Base-by-base conservation (phyloP, 2,329 filamentous ascomycete species). In the Ophiostoma ulmi region DNA sequence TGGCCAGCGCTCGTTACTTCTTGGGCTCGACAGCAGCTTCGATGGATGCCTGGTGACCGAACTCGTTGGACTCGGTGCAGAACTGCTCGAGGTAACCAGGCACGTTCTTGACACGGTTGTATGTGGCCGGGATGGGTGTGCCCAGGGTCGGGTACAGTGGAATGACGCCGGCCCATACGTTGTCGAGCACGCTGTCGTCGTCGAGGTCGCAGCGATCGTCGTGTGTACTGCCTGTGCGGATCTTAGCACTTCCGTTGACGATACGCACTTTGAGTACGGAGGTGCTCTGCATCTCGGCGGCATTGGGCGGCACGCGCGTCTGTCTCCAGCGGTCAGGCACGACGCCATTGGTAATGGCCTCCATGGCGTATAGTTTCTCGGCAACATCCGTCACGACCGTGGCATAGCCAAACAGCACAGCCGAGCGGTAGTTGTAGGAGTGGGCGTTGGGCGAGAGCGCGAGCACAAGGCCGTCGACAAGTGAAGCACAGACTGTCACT, bases 401-500 rank as follows among this genome's bases (percentile, higher is more conserved):
- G 0, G 90, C 93, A 77, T 89, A 86, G 0, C 93, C 93, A 76
- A 94, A 93, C 14, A 95, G 83, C 10, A 93, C 82, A 13, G 91
- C 91, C 55, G 89, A 92, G 73, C 92, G 91, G 81, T 95, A 97
- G 82, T 96, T 94, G 83, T 92, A 94, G 81, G 87, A 91, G 82
- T 96, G 92, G 72, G 86, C 87, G 81, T 92, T 91, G 14, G 92
- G 91, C 0, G 92, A 93, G 17, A 96, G 85, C 26, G 91, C 86
- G 41, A 97, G 86, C 10, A 97, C 88, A 69, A 95, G 82, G 55
- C 92, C 93, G 80, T 97, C 92, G 55, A 96, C 80, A 77, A 90
- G 88, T 65, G 88, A 91, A 1, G 91, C 91, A 31, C 90, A 85
- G 44, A 95, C 83, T 76, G 87, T 90, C 61, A 96, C 81, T 1